Evolutionary conservation across 441 rosid genomes (phyloP).

Genomic region (Croton setiger): DNA sequence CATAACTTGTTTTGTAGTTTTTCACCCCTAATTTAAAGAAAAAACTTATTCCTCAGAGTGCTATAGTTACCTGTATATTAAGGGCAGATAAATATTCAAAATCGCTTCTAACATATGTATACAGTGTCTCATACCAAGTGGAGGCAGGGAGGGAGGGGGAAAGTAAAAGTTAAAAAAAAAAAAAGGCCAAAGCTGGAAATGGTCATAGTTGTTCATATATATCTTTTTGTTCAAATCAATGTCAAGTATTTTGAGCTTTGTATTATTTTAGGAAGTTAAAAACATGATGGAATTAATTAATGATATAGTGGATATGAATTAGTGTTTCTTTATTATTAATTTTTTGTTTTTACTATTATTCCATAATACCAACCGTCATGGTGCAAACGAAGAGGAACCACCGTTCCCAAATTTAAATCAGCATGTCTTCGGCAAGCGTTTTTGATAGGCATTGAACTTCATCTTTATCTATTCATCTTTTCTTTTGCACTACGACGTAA

Average conservation of each 20-base stretch:
- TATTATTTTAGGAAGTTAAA: not conserved
- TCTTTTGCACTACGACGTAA: not conserved
- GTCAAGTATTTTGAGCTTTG: not conserved
- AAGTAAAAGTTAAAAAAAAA: not conserved
- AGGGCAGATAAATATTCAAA: not conserved
- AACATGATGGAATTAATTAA: not conserved
- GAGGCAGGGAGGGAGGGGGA: too few relatives aligned
- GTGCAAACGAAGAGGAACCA: too few relatives aligned
- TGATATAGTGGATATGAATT: not conserved
- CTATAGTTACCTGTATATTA: slow-evolving; percentile 18
- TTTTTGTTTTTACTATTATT: too few relatives aligned
- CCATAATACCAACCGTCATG: too few relatives aligned
- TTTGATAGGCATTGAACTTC: not conserved
- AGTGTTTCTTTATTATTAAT: too few relatives aligned
- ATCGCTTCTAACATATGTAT: slow-evolving; percentile 13
- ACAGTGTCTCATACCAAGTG: slow-evolving; percentile 6
- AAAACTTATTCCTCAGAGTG: slow-evolving; percentile 7
- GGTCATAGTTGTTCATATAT: not conserved
- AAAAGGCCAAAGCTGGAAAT: not conserved
- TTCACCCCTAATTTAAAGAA: not conserved
- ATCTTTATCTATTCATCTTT: not conserved
- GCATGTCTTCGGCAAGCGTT: too few relatives aligned
- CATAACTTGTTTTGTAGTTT: slow-evolving; percentile 6
- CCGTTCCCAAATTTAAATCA: too few relatives aligned
- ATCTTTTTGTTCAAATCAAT: not conserved